Evolutionary conservation across 2,329 filamentous ascomycete species (phyloP).

Genomic region (Monosporascus sp.): DNA sequence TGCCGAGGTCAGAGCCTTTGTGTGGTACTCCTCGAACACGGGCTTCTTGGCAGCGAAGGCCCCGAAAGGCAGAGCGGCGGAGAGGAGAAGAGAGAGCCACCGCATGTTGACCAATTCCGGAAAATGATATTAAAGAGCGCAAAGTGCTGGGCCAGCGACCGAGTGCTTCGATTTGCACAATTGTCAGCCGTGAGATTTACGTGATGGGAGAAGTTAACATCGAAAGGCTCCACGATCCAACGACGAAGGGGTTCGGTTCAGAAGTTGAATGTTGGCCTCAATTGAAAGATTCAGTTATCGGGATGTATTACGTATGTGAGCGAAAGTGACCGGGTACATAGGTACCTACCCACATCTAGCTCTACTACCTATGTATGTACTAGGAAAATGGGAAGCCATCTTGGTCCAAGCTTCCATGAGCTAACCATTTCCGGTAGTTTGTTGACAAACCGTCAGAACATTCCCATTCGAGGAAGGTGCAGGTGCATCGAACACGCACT

Average conservation of each 20-base stretch:
- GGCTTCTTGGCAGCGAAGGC: constrained; percentile 59
- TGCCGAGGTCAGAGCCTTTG: constrained; percentile 57
- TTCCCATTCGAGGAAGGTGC: constrained; percentile 3
- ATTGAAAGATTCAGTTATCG: not conserved
- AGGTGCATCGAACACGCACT: constrained; percentile 17
- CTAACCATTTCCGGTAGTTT: constrained; percentile 14
- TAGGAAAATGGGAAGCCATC: too few relatives aligned
- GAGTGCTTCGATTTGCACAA: not conserved
- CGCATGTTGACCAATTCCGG: constrained; percentile 53
- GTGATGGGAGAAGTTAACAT: not conserved
- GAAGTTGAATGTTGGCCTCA: not conserved
- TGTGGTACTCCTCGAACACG: constrained; percentile 63
- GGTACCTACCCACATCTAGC: constrained; percentile 1
- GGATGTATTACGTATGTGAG: not conserved
- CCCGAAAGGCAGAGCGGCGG: constrained; percentile 55
- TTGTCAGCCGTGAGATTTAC: constrained; percentile 1
- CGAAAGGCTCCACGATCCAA: not conserved
- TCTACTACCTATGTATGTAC: too few relatives aligned
- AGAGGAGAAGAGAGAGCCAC: constrained; percentile 57
- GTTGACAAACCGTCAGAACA: constrained; percentile 13
- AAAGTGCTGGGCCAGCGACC: not conserved
- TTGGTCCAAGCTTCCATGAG: not conserved
- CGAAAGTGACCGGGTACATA: not conserved
- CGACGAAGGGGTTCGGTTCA: not conserved
- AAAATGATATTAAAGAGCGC: constrained; percentile 7